Evolutionary conservation across 1,139 yeast genomes (phyloP), one percentile per base, ranked within the genome.

Genomic region (Pichia sp.): DNA sequence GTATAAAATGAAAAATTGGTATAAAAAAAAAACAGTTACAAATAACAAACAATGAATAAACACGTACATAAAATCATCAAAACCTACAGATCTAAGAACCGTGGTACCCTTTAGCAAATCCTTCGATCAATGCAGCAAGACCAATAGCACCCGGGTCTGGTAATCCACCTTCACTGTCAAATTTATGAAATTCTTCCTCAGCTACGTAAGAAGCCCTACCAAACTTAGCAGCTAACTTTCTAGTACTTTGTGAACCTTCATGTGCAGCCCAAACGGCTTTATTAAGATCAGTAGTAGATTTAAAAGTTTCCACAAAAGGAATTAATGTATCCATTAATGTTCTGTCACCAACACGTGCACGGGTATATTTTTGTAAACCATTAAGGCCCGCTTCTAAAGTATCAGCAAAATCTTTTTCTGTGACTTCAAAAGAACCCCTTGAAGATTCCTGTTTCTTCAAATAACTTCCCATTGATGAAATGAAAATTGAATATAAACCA

Each of bases 141-240:
- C 94, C 94, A 45, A 82, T 77, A 1, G 97, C 97, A 55, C 97
- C 97, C 3, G 97, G 97, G 58, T 90, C 97, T 2, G 96, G 96
- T 35, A 89, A 73, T 2, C 80, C 80, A n/a, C 80, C 80, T 50
- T 59, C 67, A 4, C 66, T 59, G 22, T 76, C 63, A 43, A 68
- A 69, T 39, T 63, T 65, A 40, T 61, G 62, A 48, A 71, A 63
- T 48, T 79, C 85, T 25, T 76, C 80, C 51, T 77, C 78, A 48
- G 73, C 72, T 16, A 90, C 97, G 60, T 90, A 90, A 8, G 95
- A 84, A 12, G 97, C 96, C 60, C 97, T 77, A 35, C 97, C 97
- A 55, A 90, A 87, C 56, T 84, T 83, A 37, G 97, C 97, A 53
- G 77, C 82, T 52, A 86, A 68, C 36, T 77, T 69, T 46, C 80